Base-by-base conservation (phyloP, 495 filamentous ascomycete species). In the Penicillium turbatum region DNA sequence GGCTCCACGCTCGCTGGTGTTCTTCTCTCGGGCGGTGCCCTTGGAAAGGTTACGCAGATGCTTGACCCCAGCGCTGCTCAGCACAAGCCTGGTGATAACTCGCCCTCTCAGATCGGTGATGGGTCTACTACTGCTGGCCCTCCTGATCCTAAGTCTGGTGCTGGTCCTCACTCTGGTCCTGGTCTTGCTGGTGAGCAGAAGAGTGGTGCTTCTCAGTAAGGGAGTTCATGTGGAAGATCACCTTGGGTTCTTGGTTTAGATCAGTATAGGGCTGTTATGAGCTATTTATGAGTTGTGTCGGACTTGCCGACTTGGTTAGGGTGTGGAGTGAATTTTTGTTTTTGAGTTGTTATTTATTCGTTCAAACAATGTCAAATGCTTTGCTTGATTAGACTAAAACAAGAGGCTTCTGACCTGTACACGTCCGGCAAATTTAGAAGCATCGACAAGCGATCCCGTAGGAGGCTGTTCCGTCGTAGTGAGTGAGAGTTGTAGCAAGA, bases 1-100 rank as follows among this genome's bases (percentile, higher is more conserved):
- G 64, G 64, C 15, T 54, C 64, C 6, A 59, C 58, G 5, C 42
- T 67, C 17, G 45, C 56, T 0, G 56, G 55, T 37, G 61, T 60
- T 34, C 16, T 66, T 5, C 27, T 64, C 10, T n/a, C 48, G 15
- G 44, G 52, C 16, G 61, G 64, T 53, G 48, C 51, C 19, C 21
- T 67, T 13, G 54, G 54, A 8, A 62, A 64, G 35, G 9, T 66
- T 0, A 37, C 26, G 34, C 37, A 62, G n/a, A 5, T 32, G 5
- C 48, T 66, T n/a, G 19, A 55, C 17, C 58, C 57, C 32, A 38
- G 26, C 48, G 38, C 19, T 31, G 26, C 59, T 7, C 1, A 1
- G 47, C 3, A 32, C 0, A 26, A 42, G 30, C 30, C 30, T 2
- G 38, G 30, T 13, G 4, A n/a, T 3, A 42, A 21, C 13, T 16